Evolutionary conservation across 2,329 filamentous ascomycete species (phyloP), one percentile per base, ranked within the genome.

Genomic region (Penicillium brevicompactum): DNA sequence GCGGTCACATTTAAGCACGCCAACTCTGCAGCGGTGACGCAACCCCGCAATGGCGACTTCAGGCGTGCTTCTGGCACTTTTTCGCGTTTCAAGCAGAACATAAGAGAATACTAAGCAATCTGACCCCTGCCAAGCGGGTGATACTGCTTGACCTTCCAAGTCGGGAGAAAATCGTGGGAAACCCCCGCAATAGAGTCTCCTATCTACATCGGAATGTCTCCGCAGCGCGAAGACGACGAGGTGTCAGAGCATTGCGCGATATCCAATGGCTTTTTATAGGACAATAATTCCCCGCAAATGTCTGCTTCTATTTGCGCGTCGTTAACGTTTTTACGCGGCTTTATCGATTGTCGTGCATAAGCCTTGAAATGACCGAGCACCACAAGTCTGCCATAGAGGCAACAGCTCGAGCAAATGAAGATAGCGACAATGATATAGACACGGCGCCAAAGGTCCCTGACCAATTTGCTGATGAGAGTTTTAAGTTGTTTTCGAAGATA

Each of bases 401-500:
- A 4, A 45, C 22, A 16, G 32, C 31, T 22, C 38, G 44, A 11
- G 4, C 22, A 7, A 52, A 32, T 16, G 45, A 52, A 41, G 56
- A 57, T 31, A 52, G 34, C 14, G 49, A 54, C 1, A 49, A 38
- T 11, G 27, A 43, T 1, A 5, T 43, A 5, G 22, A 34, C 16
- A 14, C 41, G 30, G n/a, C 71, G 62, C 9, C 50, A 13, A 75
- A 71, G 49, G 61, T 77, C 1, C 67, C 73, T 0, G 71, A 72
- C 40, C 71, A 67, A 18, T 75, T 70, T 49, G 75, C 74, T 2
- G 74, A 77, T 46, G 75, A 77, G 57, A 77, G 75, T 50, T 77
- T 75, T 58, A 77, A 74, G 53, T 67, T 77, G 7, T 75, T 76
- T 43, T 71, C 68, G 2, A 70, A 72, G 38, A 64, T 76, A 32